Percentiles rank a stretch among this genome's conserved stretches.
phyloP scores from a whole-genome alignment of 305 asterid species.

The Fraxinus paxiana region DNA sequence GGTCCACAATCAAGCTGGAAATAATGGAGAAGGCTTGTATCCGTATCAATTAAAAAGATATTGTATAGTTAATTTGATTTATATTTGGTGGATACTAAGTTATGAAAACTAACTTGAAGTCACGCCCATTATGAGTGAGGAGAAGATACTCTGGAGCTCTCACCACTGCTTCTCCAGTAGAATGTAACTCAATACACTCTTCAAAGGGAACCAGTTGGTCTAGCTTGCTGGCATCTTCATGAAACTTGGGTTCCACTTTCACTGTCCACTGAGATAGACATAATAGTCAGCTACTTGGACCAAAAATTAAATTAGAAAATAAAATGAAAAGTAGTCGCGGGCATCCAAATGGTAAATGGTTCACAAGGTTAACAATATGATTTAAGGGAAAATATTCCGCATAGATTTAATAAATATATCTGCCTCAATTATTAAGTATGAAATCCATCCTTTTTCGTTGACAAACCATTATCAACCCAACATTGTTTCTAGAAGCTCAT shows the following conservation, averaged over 20 bases:
- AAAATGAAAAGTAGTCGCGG: neutral
- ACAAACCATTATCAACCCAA: neutral
- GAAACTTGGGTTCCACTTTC: slow-evolving; percentile 84
- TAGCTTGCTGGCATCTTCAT: slow-evolving; percentile 88
- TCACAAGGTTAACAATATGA: neutral
- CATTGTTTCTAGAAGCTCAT: neutral
- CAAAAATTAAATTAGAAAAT: slow-evolving; percentile 10
- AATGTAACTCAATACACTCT: slow-evolving; percentile 68
- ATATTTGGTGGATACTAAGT: slow-evolving; percentile 24
- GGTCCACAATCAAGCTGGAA: slow-evolving; percentile 88
- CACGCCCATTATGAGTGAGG: slow-evolving; percentile 86
- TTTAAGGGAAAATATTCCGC: neutral
- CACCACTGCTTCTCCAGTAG: slow-evolving; percentile 66
- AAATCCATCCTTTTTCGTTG: slow-evolving; percentile 3
- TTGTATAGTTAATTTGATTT: slow-evolving; percentile 7
- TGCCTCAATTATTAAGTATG: neutral
- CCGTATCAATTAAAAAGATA: slow-evolving; percentile 19
- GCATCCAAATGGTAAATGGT: slow-evolving; percentile 5
- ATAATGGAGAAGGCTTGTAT: slow-evolving; percentile 24
- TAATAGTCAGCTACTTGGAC: slow-evolving; percentile 29
- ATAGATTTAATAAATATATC: neutral
- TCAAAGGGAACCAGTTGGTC: slow-evolving; percentile 91
- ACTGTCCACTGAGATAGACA: slow-evolving; percentile 76
- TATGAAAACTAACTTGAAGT: slow-evolving; percentile 70
- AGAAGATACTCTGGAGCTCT: slow-evolving; percentile 92